Base-by-base conservation (phyloP, 805 yeast genomes). In the Candida montana region DNA sequence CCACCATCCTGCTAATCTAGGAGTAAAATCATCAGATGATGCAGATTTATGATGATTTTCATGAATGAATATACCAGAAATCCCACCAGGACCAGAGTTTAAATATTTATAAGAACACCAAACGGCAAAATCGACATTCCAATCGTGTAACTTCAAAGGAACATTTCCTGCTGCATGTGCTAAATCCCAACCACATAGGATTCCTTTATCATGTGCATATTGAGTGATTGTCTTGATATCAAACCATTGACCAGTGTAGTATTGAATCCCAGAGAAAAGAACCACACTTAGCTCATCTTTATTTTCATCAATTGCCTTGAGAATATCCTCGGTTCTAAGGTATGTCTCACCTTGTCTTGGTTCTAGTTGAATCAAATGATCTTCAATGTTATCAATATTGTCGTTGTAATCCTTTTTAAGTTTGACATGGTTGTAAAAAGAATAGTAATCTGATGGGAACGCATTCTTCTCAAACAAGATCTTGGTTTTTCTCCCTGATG, bases 1-100 rank as follows among this genome's bases (percentile, higher is more conserved):
- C 96, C 97, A 90, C 98, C 98, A 90, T 1, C 98, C 98, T 0
- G 96, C 95, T 38, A 87, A 66, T 46, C 97, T 68, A 1, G 95
- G 85, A 30, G 69, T 52, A 51, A 67, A 70, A 17, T 55, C 50
- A 23, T 58, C 54, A 10, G 53, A 53, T 13, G 45, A n/a, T n/a
- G n/a, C n/a, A n/a, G n/a, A 46, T 12, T 67, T 48, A 20, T 54
- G 64, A 46, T 62, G 71, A 48, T 78, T 82, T 31, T 46, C 41
- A 58, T 90, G 80, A 30, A 90, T 81, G 54, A 77, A 90, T 18
- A 87, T 71, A 1, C 96, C 96, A 6, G 89, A 95, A 49, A 89
- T 85, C 5, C 81, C 91, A 35, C 98, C 98, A 0, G 98, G 96
- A 0, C 98, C 98, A 4, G 95, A 62, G 58, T 91, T 91, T 48